Conservation (phyloP, 768 basidiomycete genomes). For the Hebeloma cylindrosporum region DNA sequence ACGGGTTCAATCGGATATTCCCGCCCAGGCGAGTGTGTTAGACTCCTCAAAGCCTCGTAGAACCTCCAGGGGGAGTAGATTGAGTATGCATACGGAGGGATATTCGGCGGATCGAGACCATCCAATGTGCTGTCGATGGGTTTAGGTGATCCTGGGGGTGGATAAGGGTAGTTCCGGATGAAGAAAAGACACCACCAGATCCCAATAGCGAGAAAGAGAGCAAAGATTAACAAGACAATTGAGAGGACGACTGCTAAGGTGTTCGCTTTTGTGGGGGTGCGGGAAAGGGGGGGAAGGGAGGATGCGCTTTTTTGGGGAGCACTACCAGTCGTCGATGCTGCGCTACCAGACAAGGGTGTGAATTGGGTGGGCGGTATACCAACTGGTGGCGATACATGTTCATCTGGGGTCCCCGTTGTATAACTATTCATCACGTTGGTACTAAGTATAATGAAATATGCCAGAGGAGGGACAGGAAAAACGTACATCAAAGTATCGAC, state of each 20-base stretch:
- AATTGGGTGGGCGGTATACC: background rate
- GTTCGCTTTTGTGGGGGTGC: background rate
- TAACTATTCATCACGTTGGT: background rate
- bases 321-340: too few relatives aligned
- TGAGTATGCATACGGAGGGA: background rate
- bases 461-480: background rate
- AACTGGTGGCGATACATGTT: background rate
- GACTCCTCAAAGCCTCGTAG: constrained; percentile 5
- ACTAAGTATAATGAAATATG: too few relatives aligned
- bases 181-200: background rate
- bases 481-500: constrained; percentile 7
- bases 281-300: background rate
- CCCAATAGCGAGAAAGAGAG: background rate
- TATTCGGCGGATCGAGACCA: too few relatives aligned
- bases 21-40: constrained; percentile 4
- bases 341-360: constrained; percentile 4
- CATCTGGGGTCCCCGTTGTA: background rate
- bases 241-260: constrained; percentile 3
- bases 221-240: background rate
- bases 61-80: background rate
- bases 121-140: background rate
- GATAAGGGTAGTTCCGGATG: background rate
- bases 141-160: background rate
- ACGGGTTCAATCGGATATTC: constrained; percentile 4
- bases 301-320: too few relatives aligned